Evolutionary conservation across 2,329 filamentous ascomycete genomes (phyloP).

Genomic region (Fusarium staphyleae): DNA sequence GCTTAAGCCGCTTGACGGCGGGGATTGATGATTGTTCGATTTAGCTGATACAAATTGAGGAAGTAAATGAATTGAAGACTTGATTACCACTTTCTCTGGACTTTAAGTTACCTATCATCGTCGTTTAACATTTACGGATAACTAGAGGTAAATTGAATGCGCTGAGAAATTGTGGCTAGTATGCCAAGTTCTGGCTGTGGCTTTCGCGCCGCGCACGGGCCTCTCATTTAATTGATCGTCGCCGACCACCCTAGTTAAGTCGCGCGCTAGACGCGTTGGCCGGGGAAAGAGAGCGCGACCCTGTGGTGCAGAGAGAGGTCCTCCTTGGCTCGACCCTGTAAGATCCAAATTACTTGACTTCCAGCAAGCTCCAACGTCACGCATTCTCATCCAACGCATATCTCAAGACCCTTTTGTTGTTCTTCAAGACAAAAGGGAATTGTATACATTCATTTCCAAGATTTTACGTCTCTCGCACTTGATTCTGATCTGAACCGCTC

Average conservation of each 20-base stretch:
- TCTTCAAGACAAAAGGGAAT: background rate
- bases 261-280: slow-evolving; percentile 37
- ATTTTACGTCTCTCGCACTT: slow-evolving; percentile 5
- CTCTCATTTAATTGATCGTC: slow-evolving; percentile 39
- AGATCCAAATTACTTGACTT: slow-evolving; percentile 21
- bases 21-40: no score
- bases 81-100: no score
- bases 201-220: slow-evolving; percentile 27
- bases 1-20: no score
- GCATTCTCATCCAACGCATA: slow-evolving; percentile 2
- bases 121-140: no score
- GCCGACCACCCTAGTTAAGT: slow-evolving; percentile 23
- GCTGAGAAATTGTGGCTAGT: background rate
- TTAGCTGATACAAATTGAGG: no score
- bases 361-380: slow-evolving; percentile 23
- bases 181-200: background rate
- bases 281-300: slow-evolving; percentile 32
- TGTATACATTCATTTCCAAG: background rate
- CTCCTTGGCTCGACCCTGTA: slow-evolving; percentile 9
- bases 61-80: no score
- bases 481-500: slow-evolving; percentile 2
- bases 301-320: slow-evolving; percentile 23
- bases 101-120: no score
- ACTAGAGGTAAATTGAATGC: no score
- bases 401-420: background rate